phyloP scores from a whole-genome alignment of 129 eudicot species.

The Apium graveolens region DNA sequence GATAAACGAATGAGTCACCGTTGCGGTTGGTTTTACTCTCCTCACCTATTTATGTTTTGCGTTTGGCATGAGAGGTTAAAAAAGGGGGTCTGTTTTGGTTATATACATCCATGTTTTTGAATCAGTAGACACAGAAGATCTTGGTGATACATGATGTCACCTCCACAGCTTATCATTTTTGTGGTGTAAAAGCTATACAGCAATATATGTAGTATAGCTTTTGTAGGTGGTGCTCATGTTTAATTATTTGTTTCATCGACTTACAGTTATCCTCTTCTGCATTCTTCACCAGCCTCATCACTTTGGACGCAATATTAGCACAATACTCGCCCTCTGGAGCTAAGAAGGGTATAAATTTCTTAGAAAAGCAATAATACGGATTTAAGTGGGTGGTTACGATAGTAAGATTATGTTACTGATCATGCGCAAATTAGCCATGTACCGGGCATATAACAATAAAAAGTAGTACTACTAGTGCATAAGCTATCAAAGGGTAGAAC shows the following conservation, averaged over 20 bases:
- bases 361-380: no score
- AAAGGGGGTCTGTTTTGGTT: neutral
- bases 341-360: no score
- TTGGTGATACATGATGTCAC: neutral
- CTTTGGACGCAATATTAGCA: neutral
- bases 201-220: neutral
- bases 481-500: no score
- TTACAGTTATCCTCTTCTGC: neutral
- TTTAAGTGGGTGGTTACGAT: no score
- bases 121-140: neutral
- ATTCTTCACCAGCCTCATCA: neutral
- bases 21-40: neutral
- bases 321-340: no score
- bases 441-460: no score
- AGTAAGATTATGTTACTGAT: no score
- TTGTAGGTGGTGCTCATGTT: neutral
- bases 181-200: neutral
- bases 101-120: neutral
- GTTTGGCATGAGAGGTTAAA: neutral
- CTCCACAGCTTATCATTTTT: constrained; percentile 7
- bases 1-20: no score
- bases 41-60: neutral
- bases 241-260: neutral
- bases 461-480: no score
- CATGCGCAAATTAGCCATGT: no score